Evolutionary conservation across 108 stramenopile genomes (phyloP).

Genomic region (Seminavis robusta): DNA sequence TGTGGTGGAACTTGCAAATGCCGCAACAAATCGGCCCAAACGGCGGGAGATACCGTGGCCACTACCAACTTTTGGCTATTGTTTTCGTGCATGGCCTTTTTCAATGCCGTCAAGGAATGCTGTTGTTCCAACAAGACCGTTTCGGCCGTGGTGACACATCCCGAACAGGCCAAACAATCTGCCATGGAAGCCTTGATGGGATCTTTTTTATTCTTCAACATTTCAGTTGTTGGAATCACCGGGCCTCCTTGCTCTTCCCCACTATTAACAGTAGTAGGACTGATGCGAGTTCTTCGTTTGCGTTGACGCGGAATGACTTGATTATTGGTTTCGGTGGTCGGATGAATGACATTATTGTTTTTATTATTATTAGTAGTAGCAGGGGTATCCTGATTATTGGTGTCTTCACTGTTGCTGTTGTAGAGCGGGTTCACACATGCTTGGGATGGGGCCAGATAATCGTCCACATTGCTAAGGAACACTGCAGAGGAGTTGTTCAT

Average conservation of each 20-base stretch:
- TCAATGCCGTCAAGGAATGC: constrained; percentile 66
- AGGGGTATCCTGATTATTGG: not conserved
- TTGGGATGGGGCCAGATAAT: constrained; percentile 84
- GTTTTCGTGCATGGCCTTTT: constrained; percentile 5
- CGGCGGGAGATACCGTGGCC: constrained; percentile 66
- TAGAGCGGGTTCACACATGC: constrained; percentile 90
- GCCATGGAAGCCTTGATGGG: constrained; percentile 81
- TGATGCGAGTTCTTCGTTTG: not conserved
- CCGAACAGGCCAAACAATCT: constrained; percentile 98
- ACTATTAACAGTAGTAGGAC: not conserved
- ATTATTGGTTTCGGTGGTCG: not conserved
- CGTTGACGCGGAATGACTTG: not conserved
- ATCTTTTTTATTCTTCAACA: constrained; percentile 25
- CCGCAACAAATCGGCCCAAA: constrained; percentile 72
- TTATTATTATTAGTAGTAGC: not conserved
- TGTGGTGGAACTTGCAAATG: constrained; percentile 45
- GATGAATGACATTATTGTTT: not conserved
- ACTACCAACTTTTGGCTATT: not conserved
- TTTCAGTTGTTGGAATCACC: not conserved
- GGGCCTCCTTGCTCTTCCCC: not conserved
- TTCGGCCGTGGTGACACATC: constrained; percentile 99
- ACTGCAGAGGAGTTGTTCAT: too few species aligned
- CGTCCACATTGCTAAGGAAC: constrained; percentile 79
- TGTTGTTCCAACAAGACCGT: constrained; percentile 89
- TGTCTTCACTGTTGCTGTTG: constrained; percentile 25